A percentile compares a stretch with the other conserved stretches of the same genome.
phyloP scores from a whole-genome alignment of 805 yeast species.

The Zygotorulaspora florentina region DNA sequence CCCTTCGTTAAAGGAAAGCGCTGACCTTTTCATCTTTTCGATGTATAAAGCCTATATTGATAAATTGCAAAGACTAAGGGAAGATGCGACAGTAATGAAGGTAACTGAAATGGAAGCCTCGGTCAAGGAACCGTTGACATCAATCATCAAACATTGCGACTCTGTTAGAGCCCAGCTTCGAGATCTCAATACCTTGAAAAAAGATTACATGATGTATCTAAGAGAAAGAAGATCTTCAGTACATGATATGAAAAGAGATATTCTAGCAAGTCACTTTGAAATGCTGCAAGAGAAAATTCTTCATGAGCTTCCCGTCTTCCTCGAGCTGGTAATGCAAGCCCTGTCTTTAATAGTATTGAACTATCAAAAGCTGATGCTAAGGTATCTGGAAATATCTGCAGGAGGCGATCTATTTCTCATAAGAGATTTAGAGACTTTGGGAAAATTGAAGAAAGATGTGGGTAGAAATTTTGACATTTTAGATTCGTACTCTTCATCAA shows the following conservation, averaged over 20 bases:
- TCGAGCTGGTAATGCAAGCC: constrained; percentile 13
- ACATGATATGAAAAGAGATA: constrained; percentile 27
- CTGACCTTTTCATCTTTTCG: constrained; percentile 12
- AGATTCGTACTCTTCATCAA: constrained; percentile 32
- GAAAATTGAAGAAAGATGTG: constrained; percentile 13
- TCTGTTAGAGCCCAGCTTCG: constrained; percentile 26
- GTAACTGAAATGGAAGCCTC: constrained; percentile 25
- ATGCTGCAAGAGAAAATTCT: constrained; percentile 27
- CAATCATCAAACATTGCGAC: constrained; percentile 24
- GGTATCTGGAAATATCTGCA: constrained; percentile 33
- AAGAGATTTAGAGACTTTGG: constrained; percentile 24
- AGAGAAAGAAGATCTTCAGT: constrained; percentile 20
- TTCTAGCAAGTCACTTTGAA: constrained; percentile 30
- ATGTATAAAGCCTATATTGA: constrained; percentile 30
- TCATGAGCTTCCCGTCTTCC: constrained; percentile 32
- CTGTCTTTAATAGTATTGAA: constrained; percentile 20
- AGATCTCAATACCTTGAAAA: constrained; percentile 33
- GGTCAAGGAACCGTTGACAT: constrained; percentile 30
- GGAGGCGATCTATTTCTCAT: constrained; percentile 31
- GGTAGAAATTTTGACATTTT: constrained; percentile 39
- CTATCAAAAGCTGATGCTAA: constrained; percentile 19
- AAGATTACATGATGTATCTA: constrained; percentile 33
- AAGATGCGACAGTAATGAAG: constrained; percentile 27
- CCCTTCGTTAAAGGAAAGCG: neutral
- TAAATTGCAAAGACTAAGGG: constrained; percentile 27